Percentiles rank a stretch among this genome's conserved stretches.
Conservation (phyloP, 345 rosid species). For the Brassica carinata region DNA sequence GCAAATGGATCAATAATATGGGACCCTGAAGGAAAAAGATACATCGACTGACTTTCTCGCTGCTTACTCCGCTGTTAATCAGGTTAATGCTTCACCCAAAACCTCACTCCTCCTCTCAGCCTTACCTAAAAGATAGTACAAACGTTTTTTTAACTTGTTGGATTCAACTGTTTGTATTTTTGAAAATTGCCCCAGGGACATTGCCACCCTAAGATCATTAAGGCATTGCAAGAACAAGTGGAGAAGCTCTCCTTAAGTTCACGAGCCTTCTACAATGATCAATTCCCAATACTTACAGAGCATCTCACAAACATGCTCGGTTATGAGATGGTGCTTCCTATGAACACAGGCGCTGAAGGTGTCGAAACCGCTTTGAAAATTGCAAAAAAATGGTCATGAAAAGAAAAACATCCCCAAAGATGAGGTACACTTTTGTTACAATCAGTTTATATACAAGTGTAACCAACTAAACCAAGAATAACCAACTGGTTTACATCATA, state of each 20-base stretch:
- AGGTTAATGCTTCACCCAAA: constrained; percentile 45
- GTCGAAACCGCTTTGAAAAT: constrained; percentile 93
- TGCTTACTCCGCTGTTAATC: constrained; percentile 95
- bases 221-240: constrained; percentile 83
- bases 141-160: neutral
- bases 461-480: neutral
- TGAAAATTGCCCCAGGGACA: constrained; percentile 58
- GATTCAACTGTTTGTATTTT: neutral
- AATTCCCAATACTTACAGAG: constrained; percentile 79
- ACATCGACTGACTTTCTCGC: constrained; percentile 77
- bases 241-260: constrained; percentile 84
- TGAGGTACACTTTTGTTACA: constrained; percentile 48
- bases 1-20: constrained; percentile 80
- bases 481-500: neutral
- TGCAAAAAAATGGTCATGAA: constrained; percentile 90
- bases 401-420: constrained; percentile 76
- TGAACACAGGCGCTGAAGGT: constrained; percentile 99
- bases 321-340: constrained; percentile 95
- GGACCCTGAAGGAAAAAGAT: constrained; percentile 95
- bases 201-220: constrained; percentile 88
- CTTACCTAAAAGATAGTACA: neutral
- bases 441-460: neutral
- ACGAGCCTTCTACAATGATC: constrained; percentile 85
- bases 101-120: neutral
- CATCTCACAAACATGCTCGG: constrained; percentile 77